Evolutionary conservation across 2,329 filamentous ascomycete species (phyloP).

Genomic region (Chrysosporium keratinophilum): DNA sequence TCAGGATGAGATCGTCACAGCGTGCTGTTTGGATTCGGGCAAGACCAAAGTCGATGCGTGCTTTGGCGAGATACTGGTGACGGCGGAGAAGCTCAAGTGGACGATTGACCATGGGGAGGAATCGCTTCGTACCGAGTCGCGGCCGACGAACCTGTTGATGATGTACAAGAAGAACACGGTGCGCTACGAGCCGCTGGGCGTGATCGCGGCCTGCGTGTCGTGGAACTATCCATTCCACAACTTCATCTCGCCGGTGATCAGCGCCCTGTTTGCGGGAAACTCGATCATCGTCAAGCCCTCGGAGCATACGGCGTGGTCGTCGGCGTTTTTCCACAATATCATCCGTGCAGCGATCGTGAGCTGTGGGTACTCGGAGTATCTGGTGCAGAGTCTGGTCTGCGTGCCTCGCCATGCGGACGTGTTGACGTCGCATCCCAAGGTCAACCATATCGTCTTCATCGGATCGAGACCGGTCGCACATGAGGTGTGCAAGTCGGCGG

Average conservation of each 20-base stretch:
- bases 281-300: slow-evolving; percentile 87
- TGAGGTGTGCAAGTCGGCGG: slow-evolving; percentile 75
- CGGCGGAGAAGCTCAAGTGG: slow-evolving; percentile 88
- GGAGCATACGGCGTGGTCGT: slow-evolving; percentile 91
- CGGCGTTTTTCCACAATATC: slow-evolving; percentile 68
- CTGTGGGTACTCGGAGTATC: slow-evolving; percentile 69
- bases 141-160: slow-evolving; percentile 88
- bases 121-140: slow-evolving; percentile 57
- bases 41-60: slow-evolving; percentile 94
- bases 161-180: slow-evolving; percentile 90
- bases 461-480: slow-evolving; percentile 79
- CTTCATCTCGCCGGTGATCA: slow-evolving; percentile 80
- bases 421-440: slow-evolving; percentile 71
- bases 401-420: slow-evolving; percentile 74
- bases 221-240: slow-evolving; percentile 99
- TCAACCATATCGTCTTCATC: slow-evolving; percentile 91
- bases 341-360: slow-evolving; percentile 66
- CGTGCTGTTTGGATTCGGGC: slow-evolving; percentile 83
- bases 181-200: slow-evolving; percentile 80
- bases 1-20: slow-evolving; percentile 72
- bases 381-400: slow-evolving; percentile 78
- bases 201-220: slow-evolving; percentile 83
- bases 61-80: slow-evolving; percentile 89
- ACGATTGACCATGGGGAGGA: slow-evolving; percentile 82
- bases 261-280: slow-evolving; percentile 82